These are phyloP conservation scores for Zygoascus hellenicus DNA, from an alignment of 1,139 yeast species.

Conservation along the genomic window DNA sequence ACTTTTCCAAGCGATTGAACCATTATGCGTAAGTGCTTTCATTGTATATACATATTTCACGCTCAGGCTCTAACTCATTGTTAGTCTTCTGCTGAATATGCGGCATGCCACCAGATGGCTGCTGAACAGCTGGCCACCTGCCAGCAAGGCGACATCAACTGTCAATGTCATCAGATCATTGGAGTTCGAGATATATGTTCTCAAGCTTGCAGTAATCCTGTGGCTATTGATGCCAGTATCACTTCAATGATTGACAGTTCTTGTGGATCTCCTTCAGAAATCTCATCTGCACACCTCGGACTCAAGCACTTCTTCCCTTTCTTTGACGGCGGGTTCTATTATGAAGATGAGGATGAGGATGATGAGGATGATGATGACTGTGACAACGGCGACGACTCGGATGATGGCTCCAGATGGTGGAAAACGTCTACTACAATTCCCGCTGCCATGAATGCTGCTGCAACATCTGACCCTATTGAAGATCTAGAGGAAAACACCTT, in stretches of 20 bases:
- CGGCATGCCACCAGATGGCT: slow-evolving; percentile 20
- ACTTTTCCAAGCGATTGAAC: neutral
- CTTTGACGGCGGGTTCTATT: slow-evolving; percentile 12
- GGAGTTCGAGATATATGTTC: slow-evolving; percentile 22
- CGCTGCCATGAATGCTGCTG: neutral
- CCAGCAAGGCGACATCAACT: slow-evolving; percentile 21
- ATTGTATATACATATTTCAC: neutral
- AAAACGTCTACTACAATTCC: neutral
- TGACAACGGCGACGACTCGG: slow-evolving; percentile 30
- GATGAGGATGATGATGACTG: slow-evolving; percentile 28
- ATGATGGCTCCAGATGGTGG: slow-evolving; percentile 29
- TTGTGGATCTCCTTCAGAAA: slow-evolving; percentile 20
- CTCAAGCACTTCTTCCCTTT: slow-evolving; percentile 19
- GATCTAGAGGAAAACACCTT: neutral
- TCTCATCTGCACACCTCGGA: slow-evolving; percentile 14
- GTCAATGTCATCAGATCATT: slow-evolving; percentile 23
- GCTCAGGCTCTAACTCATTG: neutral
- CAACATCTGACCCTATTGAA: neutral
- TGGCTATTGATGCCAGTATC: slow-evolving; percentile 8
- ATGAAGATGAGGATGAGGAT: slow-evolving; percentile 19
- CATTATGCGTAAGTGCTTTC: neutral
- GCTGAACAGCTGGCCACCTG: slow-evolving; percentile 18
- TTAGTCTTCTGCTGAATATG: slow-evolving; percentile 17
- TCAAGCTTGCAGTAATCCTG: slow-evolving; percentile 16
- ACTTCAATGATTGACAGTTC: slow-evolving; percentile 15